phyloP scores from a whole-genome alignment of 1,284 basidiomycete genomes.

The Agaricales sp. region DNA sequence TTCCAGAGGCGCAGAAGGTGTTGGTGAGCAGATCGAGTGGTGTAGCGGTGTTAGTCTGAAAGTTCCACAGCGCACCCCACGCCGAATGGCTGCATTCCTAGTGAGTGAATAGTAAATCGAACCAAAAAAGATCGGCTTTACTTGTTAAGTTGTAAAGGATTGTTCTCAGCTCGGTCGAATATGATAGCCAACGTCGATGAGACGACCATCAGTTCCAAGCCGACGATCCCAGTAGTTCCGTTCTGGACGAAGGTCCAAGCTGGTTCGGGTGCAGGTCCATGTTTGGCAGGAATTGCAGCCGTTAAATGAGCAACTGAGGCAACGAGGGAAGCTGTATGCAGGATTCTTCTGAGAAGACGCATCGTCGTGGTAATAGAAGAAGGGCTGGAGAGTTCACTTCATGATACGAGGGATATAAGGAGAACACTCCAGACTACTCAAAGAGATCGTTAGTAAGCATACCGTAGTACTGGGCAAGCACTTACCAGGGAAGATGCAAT shows the following conservation, averaged over 20 bases:
- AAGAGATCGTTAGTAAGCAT: background rate
- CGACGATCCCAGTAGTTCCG: conserved; percentile 34
- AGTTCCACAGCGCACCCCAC: conserved; percentile 36
- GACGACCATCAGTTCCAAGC: conserved; percentile 36
- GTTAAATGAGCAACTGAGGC: background rate
- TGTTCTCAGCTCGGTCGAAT: conserved; percentile 35
- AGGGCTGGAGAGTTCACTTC: background rate
- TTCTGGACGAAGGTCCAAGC: conserved; percentile 27
- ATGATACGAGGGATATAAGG: background rate
- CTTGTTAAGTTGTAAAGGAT: conserved; percentile 30
- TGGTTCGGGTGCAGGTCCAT: background rate
- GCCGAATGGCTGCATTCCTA: conserved; percentile 22
- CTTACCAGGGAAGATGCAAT: no score
- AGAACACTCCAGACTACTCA: background rate
- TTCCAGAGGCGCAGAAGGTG: conserved; percentile 42
- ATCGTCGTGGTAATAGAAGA: background rate
- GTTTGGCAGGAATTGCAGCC: background rate
- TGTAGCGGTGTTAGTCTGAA: conserved; percentile 27
- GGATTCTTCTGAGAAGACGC: background rate
- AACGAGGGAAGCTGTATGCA: background rate
- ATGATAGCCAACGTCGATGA: conserved; percentile 33
- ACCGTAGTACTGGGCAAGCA: no score
- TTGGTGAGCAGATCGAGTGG: conserved; percentile 34
- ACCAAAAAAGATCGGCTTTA: background rate
- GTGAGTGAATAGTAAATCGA: background rate